Evolutionary conservation across 2,329 filamentous ascomycete species (phyloP).

Genomic region (Diaporthe eres): DNA sequence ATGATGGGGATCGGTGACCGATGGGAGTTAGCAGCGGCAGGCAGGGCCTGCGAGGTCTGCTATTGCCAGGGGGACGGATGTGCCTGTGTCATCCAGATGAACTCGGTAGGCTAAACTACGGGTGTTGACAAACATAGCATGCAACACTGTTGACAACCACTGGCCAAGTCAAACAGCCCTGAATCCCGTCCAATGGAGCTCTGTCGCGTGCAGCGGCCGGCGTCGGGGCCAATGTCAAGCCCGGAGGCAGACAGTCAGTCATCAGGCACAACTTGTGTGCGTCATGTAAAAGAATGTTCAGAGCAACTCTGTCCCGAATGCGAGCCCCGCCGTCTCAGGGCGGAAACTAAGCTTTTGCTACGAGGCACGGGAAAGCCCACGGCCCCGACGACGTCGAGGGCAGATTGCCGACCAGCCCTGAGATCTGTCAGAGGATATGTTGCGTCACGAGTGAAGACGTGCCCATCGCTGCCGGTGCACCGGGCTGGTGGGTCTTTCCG

Average conservation of each 20-base stretch:
- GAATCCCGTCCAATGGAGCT: neutral
- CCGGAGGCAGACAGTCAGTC: neutral
- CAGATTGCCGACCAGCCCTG: constrained; percentile 7
- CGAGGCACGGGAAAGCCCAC: neutral
- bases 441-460: constrained; percentile 25
- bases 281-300: neutral
- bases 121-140: neutral
- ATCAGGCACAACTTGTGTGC: neutral
- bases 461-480: constrained; percentile 9
- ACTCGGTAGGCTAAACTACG: constrained; percentile 9
- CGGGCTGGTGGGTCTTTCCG: constrained; percentile 19
- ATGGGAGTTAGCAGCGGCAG: constrained; percentile 5
- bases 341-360: neutral
- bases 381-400: neutral
- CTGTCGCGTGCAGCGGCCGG: neutral
- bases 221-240: neutral
- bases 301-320: neutral
- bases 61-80: neutral
- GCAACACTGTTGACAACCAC: neutral
- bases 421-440: constrained; percentile 13
- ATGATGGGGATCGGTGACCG: neutral
- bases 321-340: constrained; percentile 1
- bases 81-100: neutral
- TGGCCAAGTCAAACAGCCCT: constrained; percentile 10
- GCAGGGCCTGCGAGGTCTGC: neutral